A percentile compares a stretch with the other conserved stretches of the same genome.
Evolutionary conservation across 306 rosid genomes (phyloP).

Genomic region (Lablab purpureus): DNA sequence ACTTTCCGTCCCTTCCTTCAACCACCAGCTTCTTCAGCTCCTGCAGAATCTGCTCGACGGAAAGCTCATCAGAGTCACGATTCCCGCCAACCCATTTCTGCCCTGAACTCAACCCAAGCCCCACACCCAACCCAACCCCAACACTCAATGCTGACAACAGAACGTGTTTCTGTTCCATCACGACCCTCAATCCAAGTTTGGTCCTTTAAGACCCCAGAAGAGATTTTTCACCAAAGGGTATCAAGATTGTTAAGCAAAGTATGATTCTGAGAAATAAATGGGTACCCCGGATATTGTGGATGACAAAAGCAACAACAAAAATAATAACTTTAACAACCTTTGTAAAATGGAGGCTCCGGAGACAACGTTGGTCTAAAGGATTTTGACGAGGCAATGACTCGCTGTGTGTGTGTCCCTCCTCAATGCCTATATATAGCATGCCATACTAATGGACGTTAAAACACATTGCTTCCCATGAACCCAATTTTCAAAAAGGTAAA

Average conservation of each 20-base stretch:
- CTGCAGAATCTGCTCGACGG: slow-evolving; percentile 71
- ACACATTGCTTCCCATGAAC: slow-evolving; percentile 44
- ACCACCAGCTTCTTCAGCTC: slow-evolving; percentile 71
- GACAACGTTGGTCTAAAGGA: slow-evolving; percentile 53
- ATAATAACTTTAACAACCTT: slow-evolving; percentile 5
- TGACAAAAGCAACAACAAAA: neutral
- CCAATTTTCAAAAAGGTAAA: slow-evolving; percentile 14
- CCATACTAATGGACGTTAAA: slow-evolving; percentile 65
- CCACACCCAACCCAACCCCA: slow-evolving; percentile 96
- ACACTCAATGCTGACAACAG: slow-evolving; percentile 93
- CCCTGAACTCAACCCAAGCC: slow-evolving; percentile 85
- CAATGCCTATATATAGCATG: slow-evolving; percentile 68
- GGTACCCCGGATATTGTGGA: slow-evolving; percentile 45
- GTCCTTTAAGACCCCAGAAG: slow-evolving; percentile 39
- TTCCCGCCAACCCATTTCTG: slow-evolving; percentile 86
- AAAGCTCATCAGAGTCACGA: slow-evolving; percentile 62
- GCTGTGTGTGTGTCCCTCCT: slow-evolving; percentile 40
- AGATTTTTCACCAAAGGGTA: slow-evolving; percentile 43
- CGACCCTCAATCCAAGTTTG: slow-evolving; percentile 11
- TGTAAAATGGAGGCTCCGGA: slow-evolving; percentile 40
- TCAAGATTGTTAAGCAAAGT: slow-evolving; percentile 32
- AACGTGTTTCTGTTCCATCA: slow-evolving; percentile 95
- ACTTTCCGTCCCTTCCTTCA: slow-evolving; percentile 66
- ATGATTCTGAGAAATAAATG: slow-evolving; percentile 47
- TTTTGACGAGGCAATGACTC: slow-evolving; percentile 58